phyloP scores from a whole-genome alignment of 129 eudicot species.

The Flaveria robusta region DNA sequence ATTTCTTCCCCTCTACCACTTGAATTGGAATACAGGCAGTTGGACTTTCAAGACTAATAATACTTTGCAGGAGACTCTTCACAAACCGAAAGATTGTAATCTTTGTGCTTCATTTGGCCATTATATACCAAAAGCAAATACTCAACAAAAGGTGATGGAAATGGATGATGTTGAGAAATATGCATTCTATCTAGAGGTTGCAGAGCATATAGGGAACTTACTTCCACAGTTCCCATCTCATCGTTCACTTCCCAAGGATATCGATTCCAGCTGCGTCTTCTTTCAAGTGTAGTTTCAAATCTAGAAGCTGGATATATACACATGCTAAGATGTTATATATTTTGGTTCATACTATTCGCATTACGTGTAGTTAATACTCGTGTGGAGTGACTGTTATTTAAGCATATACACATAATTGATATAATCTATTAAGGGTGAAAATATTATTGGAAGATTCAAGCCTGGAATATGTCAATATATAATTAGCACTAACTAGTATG shows the following conservation, averaged over 20 bases:
- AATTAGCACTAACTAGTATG: too few species aligned
- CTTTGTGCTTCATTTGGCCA: background rate
- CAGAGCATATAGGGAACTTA: slow-evolving; percentile 31
- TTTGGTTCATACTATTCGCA: background rate
- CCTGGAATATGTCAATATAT: too few species aligned
- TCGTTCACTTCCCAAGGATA: slow-evolving; percentile 45
- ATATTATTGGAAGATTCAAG: too few species aligned
- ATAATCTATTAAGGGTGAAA: too few species aligned
- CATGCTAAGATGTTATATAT: background rate
- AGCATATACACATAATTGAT: background rate
- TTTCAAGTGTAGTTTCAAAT: slow-evolving; percentile 41
- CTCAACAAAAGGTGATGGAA: slow-evolving; percentile 19
- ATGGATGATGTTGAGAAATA: background rate
- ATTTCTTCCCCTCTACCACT: slow-evolving; percentile 61
- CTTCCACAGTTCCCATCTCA: slow-evolving; percentile 54
- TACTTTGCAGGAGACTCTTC: slow-evolving; percentile 8
- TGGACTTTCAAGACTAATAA: slow-evolving; percentile 51
- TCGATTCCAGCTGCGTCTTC: slow-evolving; percentile 39
- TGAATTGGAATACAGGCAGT: slow-evolving; percentile 64
- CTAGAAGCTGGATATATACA: background rate
- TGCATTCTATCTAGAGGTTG: slow-evolving; percentile 52
- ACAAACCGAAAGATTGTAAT: slow-evolving; percentile 9
- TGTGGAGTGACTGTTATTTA: background rate
- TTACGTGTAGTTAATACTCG: background rate
- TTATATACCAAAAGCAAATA: slow-evolving; percentile 5